These are phyloP conservation scores for Nadsonia commutata DNA, from an alignment of 1,139 yeast species.

Conservation along the genomic window DNA sequence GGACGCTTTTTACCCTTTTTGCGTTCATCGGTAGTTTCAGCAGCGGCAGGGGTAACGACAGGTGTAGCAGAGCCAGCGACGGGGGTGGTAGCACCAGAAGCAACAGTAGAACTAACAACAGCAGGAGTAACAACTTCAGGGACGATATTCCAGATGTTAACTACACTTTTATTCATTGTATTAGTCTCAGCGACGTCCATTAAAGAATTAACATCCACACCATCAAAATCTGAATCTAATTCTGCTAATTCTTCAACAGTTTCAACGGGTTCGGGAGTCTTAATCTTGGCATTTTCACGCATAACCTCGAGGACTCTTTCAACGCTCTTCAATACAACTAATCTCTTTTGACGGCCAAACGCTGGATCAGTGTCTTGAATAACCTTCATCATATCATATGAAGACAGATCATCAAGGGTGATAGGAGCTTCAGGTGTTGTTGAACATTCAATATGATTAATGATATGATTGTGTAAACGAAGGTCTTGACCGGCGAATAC, in stretches of 20 bases:
- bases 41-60: constrained; percentile 3
- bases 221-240: neutral
- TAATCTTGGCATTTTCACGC: neutral
- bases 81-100: neutral
- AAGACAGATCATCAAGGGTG: neutral
- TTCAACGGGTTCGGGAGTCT: neutral
- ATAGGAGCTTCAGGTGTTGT: too few species aligned
- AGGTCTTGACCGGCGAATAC: too few species aligned
- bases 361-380: neutral
- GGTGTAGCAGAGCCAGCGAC: too few species aligned
- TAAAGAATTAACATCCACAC: neutral
- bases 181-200: constrained; percentile 23
- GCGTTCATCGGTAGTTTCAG: constrained; percentile 2
- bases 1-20: constrained; percentile 11
- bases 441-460: too few species aligned
- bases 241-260: neutral
- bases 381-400: neutral
- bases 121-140: constrained; percentile 6
- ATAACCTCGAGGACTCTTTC: neutral
- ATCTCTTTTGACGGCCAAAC: neutral
- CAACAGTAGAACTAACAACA: constrained; percentile 5
- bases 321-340: neutral
- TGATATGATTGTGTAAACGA: too few species aligned
- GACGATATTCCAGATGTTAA: constrained; percentile 45
- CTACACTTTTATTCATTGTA: constrained; percentile 61